These are phyloP conservation scores for Cylindrotheca closterium DNA, from an alignment of 108 stramenopile genomes.

Conservation along the genomic window DNA sequence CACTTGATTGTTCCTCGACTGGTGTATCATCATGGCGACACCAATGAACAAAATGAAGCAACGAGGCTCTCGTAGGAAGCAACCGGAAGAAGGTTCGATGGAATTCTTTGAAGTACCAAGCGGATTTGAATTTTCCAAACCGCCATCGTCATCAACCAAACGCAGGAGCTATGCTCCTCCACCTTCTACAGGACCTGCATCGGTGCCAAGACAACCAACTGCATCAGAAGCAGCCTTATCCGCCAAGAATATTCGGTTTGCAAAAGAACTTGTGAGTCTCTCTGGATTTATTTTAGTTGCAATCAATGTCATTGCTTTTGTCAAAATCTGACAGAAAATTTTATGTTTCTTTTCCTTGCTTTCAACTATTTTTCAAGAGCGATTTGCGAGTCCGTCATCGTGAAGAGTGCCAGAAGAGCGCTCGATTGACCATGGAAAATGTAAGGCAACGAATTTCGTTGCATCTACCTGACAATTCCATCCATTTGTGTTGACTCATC, in stretches of 20 bases:
- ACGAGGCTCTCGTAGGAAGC: conserved; percentile 33
- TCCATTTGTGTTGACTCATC: conserved; percentile 4
- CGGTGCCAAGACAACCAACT: conserved; percentile 24
- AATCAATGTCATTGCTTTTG: not conserved
- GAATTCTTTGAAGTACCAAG: too few species aligned
- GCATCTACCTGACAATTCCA: not conserved
- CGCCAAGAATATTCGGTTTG: conserved; percentile 77
- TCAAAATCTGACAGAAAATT: not conserved
- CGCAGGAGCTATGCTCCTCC: too few species aligned
- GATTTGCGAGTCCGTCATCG: conserved; percentile 76
- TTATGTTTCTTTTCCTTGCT: not conserved
- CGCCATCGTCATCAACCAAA: too few species aligned
- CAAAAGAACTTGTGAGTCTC: conserved; percentile 75
- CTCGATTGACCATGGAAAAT: conserved; percentile 82
- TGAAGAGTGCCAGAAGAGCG: conserved; percentile 74
- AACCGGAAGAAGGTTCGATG: too few species aligned
- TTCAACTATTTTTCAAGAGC: conserved; percentile 33
- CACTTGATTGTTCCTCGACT: too few species aligned
- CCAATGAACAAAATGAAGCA: conserved; percentile 18
- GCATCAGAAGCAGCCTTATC: conserved; percentile 46
- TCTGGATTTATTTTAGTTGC: not conserved
- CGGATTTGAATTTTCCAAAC: too few species aligned
- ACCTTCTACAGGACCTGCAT: too few species aligned
- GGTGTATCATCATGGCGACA: conserved; percentile 1
- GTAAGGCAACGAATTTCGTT: conserved; percentile 33